Percentiles rank a stretch among this genome's conserved stretches.
Conservation (phyloP, 2,329 filamentous ascomycete species). For the Aspergillus tamarii region DNA sequence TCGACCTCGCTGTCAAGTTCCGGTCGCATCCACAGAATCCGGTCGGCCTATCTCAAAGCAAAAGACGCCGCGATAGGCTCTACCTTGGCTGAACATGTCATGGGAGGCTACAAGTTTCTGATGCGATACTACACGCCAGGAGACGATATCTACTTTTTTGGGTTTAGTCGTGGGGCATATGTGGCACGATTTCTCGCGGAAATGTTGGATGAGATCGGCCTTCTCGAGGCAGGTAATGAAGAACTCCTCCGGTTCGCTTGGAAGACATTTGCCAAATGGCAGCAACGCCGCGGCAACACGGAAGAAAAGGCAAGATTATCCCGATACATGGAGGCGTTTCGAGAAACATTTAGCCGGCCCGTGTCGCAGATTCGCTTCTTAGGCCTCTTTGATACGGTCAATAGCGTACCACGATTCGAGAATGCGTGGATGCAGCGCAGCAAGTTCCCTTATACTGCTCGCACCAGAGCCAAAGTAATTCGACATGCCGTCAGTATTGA, state of each 20-base stretch:
- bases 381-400: conserved; percentile 80
- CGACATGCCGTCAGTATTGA: conserved; percentile 62
- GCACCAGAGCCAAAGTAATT: conserved; percentile 58
- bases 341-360: conserved; percentile 77
- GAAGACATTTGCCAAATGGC: conserved; percentile 57
- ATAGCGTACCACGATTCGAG: conserved; percentile 78
- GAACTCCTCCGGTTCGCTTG: conserved; percentile 84
- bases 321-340: conserved; percentile 74
- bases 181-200: conserved; percentile 77
- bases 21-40: conserved; percentile 53
- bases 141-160: conserved; percentile 70
- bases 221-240: conserved; percentile 80
- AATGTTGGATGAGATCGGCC: conserved; percentile 81
- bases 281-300: conserved; percentile 32
- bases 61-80: conserved; percentile 76
- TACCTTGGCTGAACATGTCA: conserved; percentile 80
- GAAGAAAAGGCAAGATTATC: conserved; percentile 58
- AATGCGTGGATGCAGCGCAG: conserved; percentile 71
- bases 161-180: conserved; percentile 73
- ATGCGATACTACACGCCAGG: conserved; percentile 71
- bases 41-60: conserved; percentile 48
- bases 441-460: conserved; percentile 67
- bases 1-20: conserved; percentile 34
- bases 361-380: conserved; percentile 74
- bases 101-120: conserved; percentile 78